Percentiles rank a stretch among this genome's conserved stretches.
phyloP scores from a whole-genome alignment of 768 basidiomycete species.

The Paxillus rubicundulus region DNA sequence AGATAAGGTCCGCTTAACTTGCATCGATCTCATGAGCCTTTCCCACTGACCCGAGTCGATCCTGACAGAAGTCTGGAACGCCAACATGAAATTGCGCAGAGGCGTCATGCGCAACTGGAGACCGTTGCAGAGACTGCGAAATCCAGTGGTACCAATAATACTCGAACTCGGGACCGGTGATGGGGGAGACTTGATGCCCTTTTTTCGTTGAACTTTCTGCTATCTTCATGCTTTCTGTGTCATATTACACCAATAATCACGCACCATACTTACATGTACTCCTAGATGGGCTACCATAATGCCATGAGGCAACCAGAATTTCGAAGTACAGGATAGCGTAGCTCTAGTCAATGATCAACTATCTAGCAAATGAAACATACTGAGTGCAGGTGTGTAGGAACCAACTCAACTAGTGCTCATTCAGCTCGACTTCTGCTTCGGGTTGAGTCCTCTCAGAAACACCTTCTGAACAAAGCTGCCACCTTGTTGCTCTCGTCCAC shows the following conservation, averaged over 20 bases:
- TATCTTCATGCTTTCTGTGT: not conserved
- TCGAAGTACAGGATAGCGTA: no score
- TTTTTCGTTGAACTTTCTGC: not conserved
- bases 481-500: conserved; percentile 52
- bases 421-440: no score
- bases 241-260: not conserved
- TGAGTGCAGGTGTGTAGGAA: no score
- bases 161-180: conserved; percentile 22
- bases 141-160: conserved; percentile 5
- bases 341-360: no score
- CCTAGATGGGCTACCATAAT: not conserved
- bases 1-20: conserved; percentile 52
- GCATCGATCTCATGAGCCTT: not conserved
- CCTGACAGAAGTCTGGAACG: conserved; percentile 62
- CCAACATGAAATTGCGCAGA: conserved; percentile 77
- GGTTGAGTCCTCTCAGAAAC: no score
- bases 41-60: not conserved
- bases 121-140: conserved; percentile 31
- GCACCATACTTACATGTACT: not conserved
- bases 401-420: no score
- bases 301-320: no score
- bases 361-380: no score
- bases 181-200: not conserved
- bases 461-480: conserved; percentile 18
- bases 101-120: conserved; percentile 48